phyloP scores from a whole-genome alignment of 768 basidiomycete species.

The Auricularia auricula-judae region DNA sequence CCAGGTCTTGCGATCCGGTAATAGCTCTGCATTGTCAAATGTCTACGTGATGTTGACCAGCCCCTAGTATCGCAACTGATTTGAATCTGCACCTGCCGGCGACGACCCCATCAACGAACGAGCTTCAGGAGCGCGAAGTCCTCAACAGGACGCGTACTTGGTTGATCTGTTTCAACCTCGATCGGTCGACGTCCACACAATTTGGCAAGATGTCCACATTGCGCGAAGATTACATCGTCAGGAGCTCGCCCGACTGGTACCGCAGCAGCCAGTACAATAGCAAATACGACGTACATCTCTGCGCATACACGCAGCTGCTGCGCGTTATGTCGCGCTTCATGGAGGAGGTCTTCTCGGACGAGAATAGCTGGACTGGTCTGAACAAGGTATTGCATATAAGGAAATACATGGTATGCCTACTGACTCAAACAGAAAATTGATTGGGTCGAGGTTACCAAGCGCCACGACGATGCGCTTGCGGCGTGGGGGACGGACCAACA shows the following conservation, averaged over 20 bases:
- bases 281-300: constrained; percentile 68
- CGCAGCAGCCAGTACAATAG: constrained; percentile 56
- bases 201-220: constrained; percentile 86
- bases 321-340: constrained; percentile 66
- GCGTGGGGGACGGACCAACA: constrained; percentile 59
- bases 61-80: constrained; percentile 69
- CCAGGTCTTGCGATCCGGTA: constrained; percentile 58
- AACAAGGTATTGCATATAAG: constrained; percentile 40
- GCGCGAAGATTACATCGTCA: constrained; percentile 65
- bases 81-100: constrained; percentile 70
- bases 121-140: constrained; percentile 71
- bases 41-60: not conserved
- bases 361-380: constrained; percentile 51
- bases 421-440: constrained; percentile 41
- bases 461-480: constrained; percentile 48
- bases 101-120: constrained; percentile 49
- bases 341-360: constrained; percentile 66
- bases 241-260: constrained; percentile 68
- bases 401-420: not conserved
- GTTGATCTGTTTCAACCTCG: constrained; percentile 85
- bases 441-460: constrained; percentile 51
- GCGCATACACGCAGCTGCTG: constrained; percentile 58
- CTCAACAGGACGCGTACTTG: constrained; percentile 80
- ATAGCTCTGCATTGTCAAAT: constrained; percentile 6
- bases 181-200: constrained; percentile 78